Evolutionary conservation across 805 yeast species (phyloP).

Genomic region (Wickerhamomyces kurtzmanii): DNA sequence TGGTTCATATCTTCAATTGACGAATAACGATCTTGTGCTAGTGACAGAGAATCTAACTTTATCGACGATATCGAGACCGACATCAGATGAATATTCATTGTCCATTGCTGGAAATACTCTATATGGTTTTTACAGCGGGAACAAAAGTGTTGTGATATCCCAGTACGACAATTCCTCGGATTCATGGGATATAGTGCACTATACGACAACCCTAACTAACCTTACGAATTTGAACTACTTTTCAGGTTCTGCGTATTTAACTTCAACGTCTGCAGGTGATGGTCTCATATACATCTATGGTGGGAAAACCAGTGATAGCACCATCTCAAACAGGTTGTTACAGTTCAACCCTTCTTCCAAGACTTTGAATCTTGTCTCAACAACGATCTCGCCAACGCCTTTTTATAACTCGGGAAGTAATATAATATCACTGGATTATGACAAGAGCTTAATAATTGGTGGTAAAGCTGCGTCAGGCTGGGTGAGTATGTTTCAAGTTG

Average conservation of each 20-base stretch:
- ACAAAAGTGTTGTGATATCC: constrained; percentile 4
- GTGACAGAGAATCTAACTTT: constrained; percentile 4
- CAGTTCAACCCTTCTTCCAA: constrained; percentile 27
- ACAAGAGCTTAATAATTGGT: constrained; percentile 48
- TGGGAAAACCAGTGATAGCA: constrained; percentile 24
- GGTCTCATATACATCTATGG: constrained; percentile 44
- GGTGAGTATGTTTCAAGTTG: constrained; percentile 66
- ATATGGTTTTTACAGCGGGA: constrained; percentile 10
- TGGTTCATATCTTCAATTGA: constrained; percentile 10
- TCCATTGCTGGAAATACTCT: constrained; percentile 12
- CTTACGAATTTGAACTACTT: constrained; percentile 4
- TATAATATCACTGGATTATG: constrained; percentile 28
- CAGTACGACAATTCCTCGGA: constrained; percentile 2
- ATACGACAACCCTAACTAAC: constrained; percentile 7
- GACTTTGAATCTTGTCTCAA: constrained; percentile 27
- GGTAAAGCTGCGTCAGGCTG: constrained; percentile 57
- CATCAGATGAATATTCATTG: constrained; percentile 10
- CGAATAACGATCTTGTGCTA: constrained; percentile 10
- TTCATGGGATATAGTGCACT: constrained; percentile 10
- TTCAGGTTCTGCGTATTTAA: constrained; percentile 28
- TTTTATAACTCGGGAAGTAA: constrained; percentile 42
- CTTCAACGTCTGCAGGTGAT: constrained; percentile 24
- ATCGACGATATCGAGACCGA: constrained; percentile 8
- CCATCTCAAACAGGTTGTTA: constrained; percentile 31
- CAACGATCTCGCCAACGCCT: constrained; percentile 44